Evolutionary conservation across 2,329 filamentous ascomycete genomes (phyloP), one percentile per base, ranked within the genome.

Genomic region (Talaromyces islandicus): DNA sequence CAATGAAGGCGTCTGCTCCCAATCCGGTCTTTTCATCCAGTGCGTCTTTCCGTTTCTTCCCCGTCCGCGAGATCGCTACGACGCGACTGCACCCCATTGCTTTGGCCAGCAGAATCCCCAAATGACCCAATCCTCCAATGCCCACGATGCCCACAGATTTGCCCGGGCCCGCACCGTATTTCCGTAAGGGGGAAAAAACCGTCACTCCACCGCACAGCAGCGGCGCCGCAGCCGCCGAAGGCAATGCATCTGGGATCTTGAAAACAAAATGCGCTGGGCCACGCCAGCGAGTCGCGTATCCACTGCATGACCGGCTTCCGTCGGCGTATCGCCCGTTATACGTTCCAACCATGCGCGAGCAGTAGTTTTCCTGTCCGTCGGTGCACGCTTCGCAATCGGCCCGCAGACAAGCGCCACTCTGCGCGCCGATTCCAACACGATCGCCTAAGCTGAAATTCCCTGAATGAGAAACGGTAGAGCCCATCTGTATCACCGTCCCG

Each of bases 121-220:
- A 85, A 70, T 93, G 89, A 2, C 88, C 0, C 68, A 91, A 77
- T 0, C 88, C 88, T 21, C 89, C 89, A 7, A 91, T 77, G 2
- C 89, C 88, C 17, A 90, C 78, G 53, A 92, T 83, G 0, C 83
- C 89, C 0, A 92, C 87, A 7, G 75, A 80, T 71, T 88, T 88
- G 1, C 87, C 88, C 0, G 87, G 84, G 1, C 85, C 85, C 5
- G 90, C 85, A 60, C 66, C 67, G 54, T 73, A 85, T 32, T 51
- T 50, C 27, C 82, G 83, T 10, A 92, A 75, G 0, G 89, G 88
- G 1, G 81, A 82, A 71, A 69, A 77, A 24, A 75, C 71, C 1
- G 75, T 77, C 1, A 70, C 73, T 11, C 75, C 75, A 21, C 70
- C 75, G 55, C 75, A 77, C 64, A 72, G 68, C 57, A 75, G 57